phyloP scores from a whole-genome alignment of 805 yeast genomes.

The Komagataella ulmi region DNA sequence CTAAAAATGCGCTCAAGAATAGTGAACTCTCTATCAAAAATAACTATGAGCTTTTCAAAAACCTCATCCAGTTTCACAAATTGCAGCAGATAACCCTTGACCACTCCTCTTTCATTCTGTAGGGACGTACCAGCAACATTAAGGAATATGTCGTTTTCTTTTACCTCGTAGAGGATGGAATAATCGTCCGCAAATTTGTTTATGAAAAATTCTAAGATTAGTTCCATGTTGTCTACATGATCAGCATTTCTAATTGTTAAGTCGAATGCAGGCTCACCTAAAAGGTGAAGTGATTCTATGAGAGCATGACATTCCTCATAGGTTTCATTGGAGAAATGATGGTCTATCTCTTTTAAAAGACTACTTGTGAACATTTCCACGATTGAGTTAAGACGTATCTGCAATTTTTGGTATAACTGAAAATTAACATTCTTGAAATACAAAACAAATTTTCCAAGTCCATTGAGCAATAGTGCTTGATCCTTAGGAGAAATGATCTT shows the following conservation, averaged over 20 bases:
- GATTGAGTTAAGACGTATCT: constrained; percentile 32
- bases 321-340: constrained; percentile 34
- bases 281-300: constrained; percentile 3
- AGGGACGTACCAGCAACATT: constrained; percentile 13
- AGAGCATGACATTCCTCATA: constrained; percentile 20
- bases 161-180: constrained; percentile 11
- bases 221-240: constrained; percentile 20
- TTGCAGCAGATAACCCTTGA: constrained; percentile 1
- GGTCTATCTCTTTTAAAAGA: constrained; percentile 52
- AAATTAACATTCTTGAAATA: constrained; percentile 9
- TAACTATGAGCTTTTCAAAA: constrained; percentile 7
- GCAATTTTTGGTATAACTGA: constrained; percentile 12
- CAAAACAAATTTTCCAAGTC: constrained; percentile 13
- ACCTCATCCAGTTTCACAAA: constrained; percentile 9
- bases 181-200: constrained; percentile 16
- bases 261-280: constrained; percentile 10
- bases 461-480: constrained; percentile 18
- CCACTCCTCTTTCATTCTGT: constrained; percentile 12
- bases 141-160: not conserved
- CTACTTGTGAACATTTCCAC: constrained; percentile 64
- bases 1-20: not conserved
- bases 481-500: constrained; percentile 15
- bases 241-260: constrained; percentile 7
- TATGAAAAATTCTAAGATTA: constrained; percentile 19
- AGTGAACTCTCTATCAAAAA: not conserved